Percentiles rank a stretch among this genome's conserved stretches.
Conservation (phyloP, 768 basidiomycete species). For the Terana coerulea region DNA sequence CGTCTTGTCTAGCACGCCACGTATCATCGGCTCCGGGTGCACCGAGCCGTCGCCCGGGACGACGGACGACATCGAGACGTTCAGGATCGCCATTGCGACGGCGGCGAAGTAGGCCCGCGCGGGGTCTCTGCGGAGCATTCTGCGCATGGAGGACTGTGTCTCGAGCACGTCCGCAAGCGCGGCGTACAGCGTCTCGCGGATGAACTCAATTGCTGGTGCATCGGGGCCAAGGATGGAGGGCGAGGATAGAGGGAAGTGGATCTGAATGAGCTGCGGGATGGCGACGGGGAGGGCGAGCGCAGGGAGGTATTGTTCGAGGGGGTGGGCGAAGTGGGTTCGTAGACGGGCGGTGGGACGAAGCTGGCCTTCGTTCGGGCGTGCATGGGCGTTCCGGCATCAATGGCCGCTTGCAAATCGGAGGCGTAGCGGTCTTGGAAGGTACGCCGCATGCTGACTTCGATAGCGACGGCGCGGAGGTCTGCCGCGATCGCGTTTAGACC, state of each 20-base stretch:
- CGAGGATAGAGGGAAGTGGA: conserved; percentile 18
- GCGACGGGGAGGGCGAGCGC: conserved; percentile 17
- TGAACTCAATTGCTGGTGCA: conserved; percentile 66
- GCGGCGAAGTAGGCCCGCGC: conserved; percentile 77
- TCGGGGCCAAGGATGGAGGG: conserved; percentile 33
- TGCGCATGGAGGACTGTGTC: conserved; percentile 47
- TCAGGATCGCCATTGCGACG: conserved; percentile 69
- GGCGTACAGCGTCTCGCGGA: conserved; percentile 86
- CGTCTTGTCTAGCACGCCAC: conserved; percentile 52
- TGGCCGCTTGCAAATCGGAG: conserved; percentile 69
- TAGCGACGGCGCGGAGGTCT: conserved; percentile 79
- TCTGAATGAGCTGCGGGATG: conserved; percentile 18
- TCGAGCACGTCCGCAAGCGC: conserved; percentile 70
- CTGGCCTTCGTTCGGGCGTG: conserved; percentile 44
- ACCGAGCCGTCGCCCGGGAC: conserved; percentile 24
- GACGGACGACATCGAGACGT: conserved; percentile 52
- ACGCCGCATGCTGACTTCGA: conserved; percentile 81
- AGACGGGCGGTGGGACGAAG: conserved; percentile 70
- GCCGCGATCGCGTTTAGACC: conserved; percentile 62
- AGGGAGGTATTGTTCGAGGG: conserved; percentile 18
- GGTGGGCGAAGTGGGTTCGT: conserved; percentile 37
- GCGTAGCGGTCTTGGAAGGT: conserved; percentile 82
- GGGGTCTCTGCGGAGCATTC: conserved; percentile 57
- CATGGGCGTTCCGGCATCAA: conserved; percentile 54
- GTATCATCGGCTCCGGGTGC: conserved; percentile 21